These are phyloP conservation scores for Euphorbia peplus DNA, from an alignment of 345 rosid species.

Conservation along the genomic window DNA sequence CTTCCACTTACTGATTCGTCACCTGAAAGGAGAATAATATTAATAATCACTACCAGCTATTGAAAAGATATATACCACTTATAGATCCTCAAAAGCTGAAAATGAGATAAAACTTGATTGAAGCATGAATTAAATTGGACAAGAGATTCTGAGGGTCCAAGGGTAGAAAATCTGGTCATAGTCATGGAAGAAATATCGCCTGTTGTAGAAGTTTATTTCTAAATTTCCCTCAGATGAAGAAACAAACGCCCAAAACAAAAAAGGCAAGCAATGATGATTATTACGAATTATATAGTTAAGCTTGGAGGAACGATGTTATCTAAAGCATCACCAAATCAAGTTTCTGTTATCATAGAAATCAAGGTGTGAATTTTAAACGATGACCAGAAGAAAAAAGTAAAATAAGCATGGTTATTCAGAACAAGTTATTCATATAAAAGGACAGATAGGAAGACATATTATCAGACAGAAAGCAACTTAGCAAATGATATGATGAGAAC, in stretches of 20 bases:
- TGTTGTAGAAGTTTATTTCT: background rate
- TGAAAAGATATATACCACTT: conserved; percentile 3
- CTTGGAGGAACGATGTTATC: background rate
- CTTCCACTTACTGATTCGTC: conserved; percentile 33
- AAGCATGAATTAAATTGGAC: background rate
- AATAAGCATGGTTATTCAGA: background rate
- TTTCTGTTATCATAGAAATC: background rate
- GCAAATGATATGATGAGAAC: background rate
- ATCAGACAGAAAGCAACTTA: background rate
- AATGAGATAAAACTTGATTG: background rate
- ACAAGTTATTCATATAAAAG: background rate
- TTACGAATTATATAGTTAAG: background rate
- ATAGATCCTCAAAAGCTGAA: background rate
- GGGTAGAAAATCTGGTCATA: background rate
- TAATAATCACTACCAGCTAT: conserved; percentile 16
- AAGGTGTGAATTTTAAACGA: background rate
- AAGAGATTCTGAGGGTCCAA: background rate
- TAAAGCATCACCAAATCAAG: background rate
- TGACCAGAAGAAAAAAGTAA: background rate
- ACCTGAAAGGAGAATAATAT: conserved; percentile 43
- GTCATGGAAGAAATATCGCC: background rate
- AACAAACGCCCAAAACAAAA: background rate
- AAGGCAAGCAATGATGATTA: background rate
- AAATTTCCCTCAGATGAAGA: background rate
- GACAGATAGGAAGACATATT: background rate